Evolutionary conservation across 257 asterid genomes (phyloP).

Genomic region (Verbascum thapsus): DNA sequence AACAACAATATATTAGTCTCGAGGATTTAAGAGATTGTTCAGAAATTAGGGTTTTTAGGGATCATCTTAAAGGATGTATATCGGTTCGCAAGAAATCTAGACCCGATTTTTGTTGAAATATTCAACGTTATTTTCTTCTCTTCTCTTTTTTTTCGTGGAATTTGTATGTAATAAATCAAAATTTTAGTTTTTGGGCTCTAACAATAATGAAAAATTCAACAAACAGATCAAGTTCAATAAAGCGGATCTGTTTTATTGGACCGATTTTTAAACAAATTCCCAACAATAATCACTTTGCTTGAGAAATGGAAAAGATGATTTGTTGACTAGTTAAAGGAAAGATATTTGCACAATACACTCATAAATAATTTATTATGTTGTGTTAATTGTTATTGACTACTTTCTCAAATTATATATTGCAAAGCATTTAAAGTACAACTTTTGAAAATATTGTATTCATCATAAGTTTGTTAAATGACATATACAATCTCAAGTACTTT

Average conservation of each 20-base stretch:
- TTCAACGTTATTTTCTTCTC: background rate
- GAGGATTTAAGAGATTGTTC: constrained; percentile 78
- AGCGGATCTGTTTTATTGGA: no score
- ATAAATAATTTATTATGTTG: no score
- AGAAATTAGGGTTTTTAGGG: constrained; percentile 75
- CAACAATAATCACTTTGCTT: constrained; percentile 28
- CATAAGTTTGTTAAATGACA: no score
- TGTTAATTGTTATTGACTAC: no score
- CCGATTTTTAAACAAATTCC: background rate
- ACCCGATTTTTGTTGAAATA: constrained; percentile 58
- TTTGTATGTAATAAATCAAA: no score
- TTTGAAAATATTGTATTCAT: no score
- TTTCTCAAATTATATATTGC: no score
- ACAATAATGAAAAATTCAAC: no score
- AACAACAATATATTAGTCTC: constrained; percentile 82
- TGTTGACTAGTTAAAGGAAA: constrained; percentile 26
- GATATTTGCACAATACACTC: background rate
- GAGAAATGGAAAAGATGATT: constrained; percentile 25
- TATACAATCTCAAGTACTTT: no score
- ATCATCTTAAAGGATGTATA: constrained; percentile 72
- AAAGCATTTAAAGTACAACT: no score
- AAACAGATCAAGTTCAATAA: no score
- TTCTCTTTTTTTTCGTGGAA: background rate
- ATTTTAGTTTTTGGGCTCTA: no score
- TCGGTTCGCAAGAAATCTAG: constrained; percentile 69